Evolutionary conservation across 192 early-diverging fungal species (phyloP).

Genomic region (Coemansia sp.): DNA sequence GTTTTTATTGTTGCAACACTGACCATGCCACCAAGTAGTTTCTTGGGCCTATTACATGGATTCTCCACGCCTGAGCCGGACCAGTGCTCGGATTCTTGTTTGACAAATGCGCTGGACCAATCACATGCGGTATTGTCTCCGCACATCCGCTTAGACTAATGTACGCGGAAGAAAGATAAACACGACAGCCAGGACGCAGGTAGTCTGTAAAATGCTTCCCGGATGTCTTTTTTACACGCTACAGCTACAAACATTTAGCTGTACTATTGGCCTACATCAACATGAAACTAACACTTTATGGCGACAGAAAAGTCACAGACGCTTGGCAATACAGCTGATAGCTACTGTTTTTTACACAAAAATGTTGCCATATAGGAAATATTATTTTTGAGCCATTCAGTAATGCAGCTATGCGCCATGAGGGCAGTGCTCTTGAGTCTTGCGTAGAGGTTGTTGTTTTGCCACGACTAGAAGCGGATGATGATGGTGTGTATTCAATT

Average conservation of each 20-base stretch:
- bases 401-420: too few species aligned
- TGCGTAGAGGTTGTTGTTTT: too few species aligned
- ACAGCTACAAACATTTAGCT: not conserved
- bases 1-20: not conserved
- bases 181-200: not conserved
- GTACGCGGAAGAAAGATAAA: not conserved
- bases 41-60: not conserved
- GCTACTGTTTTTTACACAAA: too few species aligned
- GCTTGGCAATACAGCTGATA: too few species aligned
- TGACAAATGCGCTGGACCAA: constrained; percentile 13
- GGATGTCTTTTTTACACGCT: not conserved
- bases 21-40: not conserved
- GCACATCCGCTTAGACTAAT: not conserved
- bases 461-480: too few species aligned
- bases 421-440: too few species aligned
- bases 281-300: too few species aligned
- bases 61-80: not conserved
- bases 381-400: too few species aligned
- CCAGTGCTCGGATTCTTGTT: not conserved
- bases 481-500: too few species aligned
- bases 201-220: not conserved
- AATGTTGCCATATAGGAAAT: too few species aligned
- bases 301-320: too few species aligned
- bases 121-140: constrained; percentile 3
- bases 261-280: too few species aligned